A percentile compares a stretch with the other conserved stretches of the same genome.
These are phyloP conservation scores for Annulohypoxylon maeteangense DNA, from an alignment of 495 filamentous ascomycete species.

Conservation along the genomic window DNA sequence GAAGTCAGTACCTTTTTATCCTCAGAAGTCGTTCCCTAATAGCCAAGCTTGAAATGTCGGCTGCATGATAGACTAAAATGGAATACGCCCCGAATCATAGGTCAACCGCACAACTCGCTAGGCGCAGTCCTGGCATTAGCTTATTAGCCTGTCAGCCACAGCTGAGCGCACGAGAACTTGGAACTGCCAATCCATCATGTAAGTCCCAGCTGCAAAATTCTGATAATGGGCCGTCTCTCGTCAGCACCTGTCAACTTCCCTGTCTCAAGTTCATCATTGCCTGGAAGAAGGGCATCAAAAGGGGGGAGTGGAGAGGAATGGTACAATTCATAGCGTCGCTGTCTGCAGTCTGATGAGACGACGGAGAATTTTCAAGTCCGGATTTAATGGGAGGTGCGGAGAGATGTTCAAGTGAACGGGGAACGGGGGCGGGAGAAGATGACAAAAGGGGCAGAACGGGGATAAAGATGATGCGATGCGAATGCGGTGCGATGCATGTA, in stretches of 20 bases:
- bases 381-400: background rate
- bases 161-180: slow-evolving; percentile 15
- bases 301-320: background rate
- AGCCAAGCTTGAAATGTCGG: slow-evolving; percentile 12
- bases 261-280: slow-evolving; percentile 11
- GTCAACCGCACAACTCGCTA: slow-evolving; percentile 23
- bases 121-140: slow-evolving; percentile 22
- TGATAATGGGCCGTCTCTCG: slow-evolving; percentile 37
- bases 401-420: slow-evolving; percentile 21
- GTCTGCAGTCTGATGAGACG: slow-evolving; percentile 10
- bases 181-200: slow-evolving; percentile 26
- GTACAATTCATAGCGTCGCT: slow-evolving; percentile 1
- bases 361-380: slow-evolving; percentile 25
- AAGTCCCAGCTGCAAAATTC: slow-evolving; percentile 30
- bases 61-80: slow-evolving; percentile 29
- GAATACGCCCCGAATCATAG: slow-evolving; percentile 27
- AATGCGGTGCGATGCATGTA: slow-evolving; percentile 10
- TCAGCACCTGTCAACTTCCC: slow-evolving; percentile 31
- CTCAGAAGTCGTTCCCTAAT: background rate
- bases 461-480: slow-evolving; percentile 25
- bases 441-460: slow-evolving; percentile 22
- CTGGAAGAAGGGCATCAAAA: background rate
- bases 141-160: slow-evolving; percentile 29
- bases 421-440: background rate
- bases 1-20: slow-evolving; percentile 9